A percentile compares a stretch with the other conserved stretches of the same genome.
Conservation (phyloP, 2,329 filamentous ascomycete species). For the Graphilbum sp. region DNA sequence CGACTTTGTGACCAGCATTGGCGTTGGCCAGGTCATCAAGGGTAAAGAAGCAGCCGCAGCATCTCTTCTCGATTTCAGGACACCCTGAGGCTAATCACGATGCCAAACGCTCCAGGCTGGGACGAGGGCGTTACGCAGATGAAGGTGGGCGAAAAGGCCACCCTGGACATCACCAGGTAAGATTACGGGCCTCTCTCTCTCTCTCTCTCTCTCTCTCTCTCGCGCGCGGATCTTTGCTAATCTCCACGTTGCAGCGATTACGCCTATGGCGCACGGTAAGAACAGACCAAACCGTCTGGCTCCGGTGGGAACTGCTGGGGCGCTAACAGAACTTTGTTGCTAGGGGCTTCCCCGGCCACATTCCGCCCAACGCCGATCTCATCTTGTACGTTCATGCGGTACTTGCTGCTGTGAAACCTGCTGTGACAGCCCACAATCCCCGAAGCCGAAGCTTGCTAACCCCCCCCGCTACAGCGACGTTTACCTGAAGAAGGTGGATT, state of each 20-base stretch:
- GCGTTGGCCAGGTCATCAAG: conserved; percentile 69
- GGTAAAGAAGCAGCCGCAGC: no score
- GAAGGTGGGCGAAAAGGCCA: conserved; percentile 81
- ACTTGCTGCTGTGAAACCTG: no score
- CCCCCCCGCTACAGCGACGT: conserved; percentile 14
- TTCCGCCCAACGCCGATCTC: conserved; percentile 58
- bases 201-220: background rate
- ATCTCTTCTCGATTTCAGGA: no score
- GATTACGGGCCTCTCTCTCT: conserved; percentile 10
- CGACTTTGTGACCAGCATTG: conserved; percentile 64
- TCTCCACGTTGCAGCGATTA: conserved; percentile 32
- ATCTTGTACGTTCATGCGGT: conserved; percentile 75
- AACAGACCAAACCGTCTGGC: conserved; percentile 5
- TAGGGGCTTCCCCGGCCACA: conserved; percentile 64
- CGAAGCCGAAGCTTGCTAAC: conserved; percentile 6
- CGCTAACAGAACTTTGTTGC: conserved; percentile 10
- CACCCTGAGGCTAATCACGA: background rate
- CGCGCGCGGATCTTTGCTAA: no score
- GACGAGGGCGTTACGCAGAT: conserved; percentile 74
- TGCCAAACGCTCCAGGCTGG: conserved; percentile 40
- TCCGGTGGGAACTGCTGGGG: no score
- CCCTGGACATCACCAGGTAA: conserved; percentile 65
- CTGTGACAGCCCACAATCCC: background rate
- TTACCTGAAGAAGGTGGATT: conserved; percentile 17
- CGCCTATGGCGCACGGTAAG: conserved; percentile 47